Conservation (phyloP, 1,284 basidiomycete species). For the Marasmius tenuissimus region DNA sequence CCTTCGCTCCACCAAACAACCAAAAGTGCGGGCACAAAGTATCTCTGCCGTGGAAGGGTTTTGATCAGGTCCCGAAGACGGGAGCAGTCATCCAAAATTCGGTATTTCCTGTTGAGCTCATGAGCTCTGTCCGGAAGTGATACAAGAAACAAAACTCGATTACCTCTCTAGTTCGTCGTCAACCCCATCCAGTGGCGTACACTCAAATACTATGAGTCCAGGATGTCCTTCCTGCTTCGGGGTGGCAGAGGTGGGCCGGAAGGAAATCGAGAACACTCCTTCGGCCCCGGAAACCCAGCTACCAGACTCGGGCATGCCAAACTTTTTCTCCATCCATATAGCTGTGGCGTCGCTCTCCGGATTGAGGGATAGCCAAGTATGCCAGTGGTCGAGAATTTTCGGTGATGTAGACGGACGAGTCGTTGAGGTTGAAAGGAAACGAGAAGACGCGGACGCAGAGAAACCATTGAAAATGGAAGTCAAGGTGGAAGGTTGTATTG, state of each 20-base stretch:
- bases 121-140: not conserved
- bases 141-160: constrained; percentile 12
- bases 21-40: constrained; percentile 60
- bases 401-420: constrained; percentile 23
- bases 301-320: constrained; percentile 63
- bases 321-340: constrained; percentile 75
- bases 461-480: too few relatives aligned
- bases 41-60: constrained; percentile 47
- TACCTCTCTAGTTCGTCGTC: constrained; percentile 67
- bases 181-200: constrained; percentile 60
- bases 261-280: constrained; percentile 56
- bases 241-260: constrained; percentile 22
- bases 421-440: not conserved
- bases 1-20: constrained; percentile 58
- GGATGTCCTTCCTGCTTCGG: constrained; percentile 41
- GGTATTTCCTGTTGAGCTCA: constrained; percentile 55
- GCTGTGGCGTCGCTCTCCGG: constrained; percentile 70
- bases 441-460: not conserved
- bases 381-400: constrained; percentile 40
- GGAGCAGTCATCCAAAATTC: constrained; percentile 67
- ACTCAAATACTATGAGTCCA: constrained; percentile 71
- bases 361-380: constrained; percentile 71
- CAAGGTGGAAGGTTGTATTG: too few relatives aligned
- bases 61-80: constrained; percentile 64
- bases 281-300: constrained; percentile 41